phyloP scores from a whole-genome alignment of 2,329 filamentous ascomycete genomes.

The Rutstroemia sp. region DNA sequence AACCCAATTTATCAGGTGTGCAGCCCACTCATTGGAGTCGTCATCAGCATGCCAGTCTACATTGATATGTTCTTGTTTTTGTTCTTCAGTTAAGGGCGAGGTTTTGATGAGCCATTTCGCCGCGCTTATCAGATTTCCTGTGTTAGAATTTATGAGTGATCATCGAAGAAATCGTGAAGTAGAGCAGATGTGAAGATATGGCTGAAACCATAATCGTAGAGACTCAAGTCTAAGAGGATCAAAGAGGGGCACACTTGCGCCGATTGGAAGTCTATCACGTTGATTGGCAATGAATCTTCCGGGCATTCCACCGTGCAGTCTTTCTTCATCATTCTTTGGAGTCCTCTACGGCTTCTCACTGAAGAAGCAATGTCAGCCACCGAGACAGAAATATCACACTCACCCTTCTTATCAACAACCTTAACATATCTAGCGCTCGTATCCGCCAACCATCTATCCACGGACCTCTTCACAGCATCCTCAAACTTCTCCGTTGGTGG shows the following conservation, averaged over 20 bases:
- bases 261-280: no score
- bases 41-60: conserved; percentile 16
- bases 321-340: no score
- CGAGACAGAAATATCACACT: not conserved
- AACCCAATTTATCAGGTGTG: conserved; percentile 11
- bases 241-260: no score
- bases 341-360: no score
- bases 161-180: no score
- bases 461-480: conserved; percentile 11
- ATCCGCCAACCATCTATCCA: conserved; percentile 15
- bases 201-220: no score
- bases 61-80: conserved; percentile 10
- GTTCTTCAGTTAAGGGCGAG: conserved; percentile 6
- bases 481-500: conserved; percentile 12
- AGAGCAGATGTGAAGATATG: no score
- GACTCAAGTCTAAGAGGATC: no score
- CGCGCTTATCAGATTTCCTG: conserved; percentile 4
- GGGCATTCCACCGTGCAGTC: no score
- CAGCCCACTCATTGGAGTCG: conserved; percentile 15
- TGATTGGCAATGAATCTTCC: no score
- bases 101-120: conserved; percentile 4
- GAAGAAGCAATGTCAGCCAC: not conserved
- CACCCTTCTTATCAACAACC: conserved; percentile 14
- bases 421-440: conserved; percentile 15
- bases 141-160: not conserved